A percentile compares a stretch with the other conserved stretches of the same genome.
phyloP scores from a whole-genome alignment of 768 basidiomycete genomes.

The Lactifluus subvellereus region DNA sequence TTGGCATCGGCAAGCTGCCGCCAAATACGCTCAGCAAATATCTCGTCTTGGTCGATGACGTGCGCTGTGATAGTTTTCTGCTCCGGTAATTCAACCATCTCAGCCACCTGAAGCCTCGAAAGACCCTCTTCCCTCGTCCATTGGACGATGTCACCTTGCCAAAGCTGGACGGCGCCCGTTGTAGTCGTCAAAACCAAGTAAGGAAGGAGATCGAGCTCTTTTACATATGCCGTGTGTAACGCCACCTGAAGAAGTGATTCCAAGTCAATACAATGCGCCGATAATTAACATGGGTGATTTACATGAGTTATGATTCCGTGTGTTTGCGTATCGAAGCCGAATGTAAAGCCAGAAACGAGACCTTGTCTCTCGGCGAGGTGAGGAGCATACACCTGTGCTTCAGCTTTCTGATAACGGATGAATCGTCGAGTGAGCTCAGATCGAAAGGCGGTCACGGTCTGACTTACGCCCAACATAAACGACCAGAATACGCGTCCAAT shows the following conservation, averaged over 20 bases:
- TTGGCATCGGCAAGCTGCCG: constrained; percentile 57
- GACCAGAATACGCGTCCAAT: constrained; percentile 69
- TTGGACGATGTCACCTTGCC: constrained; percentile 51
- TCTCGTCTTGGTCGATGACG: constrained; percentile 37
- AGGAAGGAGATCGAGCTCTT: constrained; percentile 34
- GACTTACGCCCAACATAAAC: constrained; percentile 44
- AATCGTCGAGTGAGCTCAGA: constrained; percentile 1
- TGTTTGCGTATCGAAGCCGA: constrained; percentile 57
- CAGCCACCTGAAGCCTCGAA: constrained; percentile 53
- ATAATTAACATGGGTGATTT: constrained; percentile 23
- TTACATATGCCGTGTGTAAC: constrained; percentile 43
- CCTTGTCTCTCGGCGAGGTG: constrained; percentile 44
- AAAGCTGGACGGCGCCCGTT: constrained; percentile 73
- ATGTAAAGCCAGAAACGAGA: constrained; percentile 45
- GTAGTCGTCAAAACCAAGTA: constrained; percentile 57
- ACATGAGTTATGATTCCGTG: constrained; percentile 72
- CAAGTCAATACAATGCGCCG: background rate
- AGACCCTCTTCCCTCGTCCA: constrained; percentile 85
- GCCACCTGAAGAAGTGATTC: constrained; percentile 38
- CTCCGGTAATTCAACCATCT: constrained; percentile 78
- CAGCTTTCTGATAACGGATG: constrained; percentile 40
- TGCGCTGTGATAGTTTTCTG: constrained; percentile 35
- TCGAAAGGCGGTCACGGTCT: background rate
- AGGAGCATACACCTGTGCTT: constrained; percentile 48
- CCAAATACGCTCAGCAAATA: constrained; percentile 43